These are phyloP conservation scores for Solanum hybrid DNA, from an alignment of 305 asterid species.

Conservation along the genomic window DNA sequence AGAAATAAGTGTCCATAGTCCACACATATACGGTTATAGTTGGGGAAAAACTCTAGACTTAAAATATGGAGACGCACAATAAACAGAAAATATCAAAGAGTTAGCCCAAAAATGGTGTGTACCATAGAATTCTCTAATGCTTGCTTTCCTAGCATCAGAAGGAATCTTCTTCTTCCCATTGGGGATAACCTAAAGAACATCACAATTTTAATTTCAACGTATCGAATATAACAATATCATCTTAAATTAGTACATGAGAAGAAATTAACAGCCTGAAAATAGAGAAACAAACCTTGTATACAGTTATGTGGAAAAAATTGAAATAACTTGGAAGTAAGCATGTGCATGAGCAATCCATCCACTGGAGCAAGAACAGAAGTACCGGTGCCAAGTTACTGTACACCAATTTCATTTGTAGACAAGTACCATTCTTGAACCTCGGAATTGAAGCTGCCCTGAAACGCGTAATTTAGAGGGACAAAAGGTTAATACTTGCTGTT, in stretches of 20 bases:
- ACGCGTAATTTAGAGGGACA: background rate
- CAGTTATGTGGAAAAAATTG: conserved; percentile 36
- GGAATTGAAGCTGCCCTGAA: conserved; percentile 53
- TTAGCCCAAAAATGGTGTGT: background rate
- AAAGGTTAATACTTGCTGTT: background rate
- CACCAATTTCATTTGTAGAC: conserved; percentile 45
- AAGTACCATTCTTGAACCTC: conserved; percentile 32
- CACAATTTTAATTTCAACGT: background rate
- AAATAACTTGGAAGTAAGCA: conserved; percentile 38
- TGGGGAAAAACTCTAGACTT: background rate
- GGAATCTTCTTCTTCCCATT: conserved; percentile 27
- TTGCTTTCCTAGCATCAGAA: conserved; percentile 43
- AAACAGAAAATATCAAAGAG: background rate
- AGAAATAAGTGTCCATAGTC: background rate
- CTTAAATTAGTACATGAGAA: background rate
- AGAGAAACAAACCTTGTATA: conserved; percentile 35
- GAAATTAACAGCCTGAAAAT: background rate
- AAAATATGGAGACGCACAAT: background rate
- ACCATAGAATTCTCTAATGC: conserved; percentile 50
- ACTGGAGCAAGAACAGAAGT: conserved; percentile 35
- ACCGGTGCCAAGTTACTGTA: conserved; percentile 44
- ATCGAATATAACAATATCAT: background rate
- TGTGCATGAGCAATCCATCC: conserved; percentile 46
- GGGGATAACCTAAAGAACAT: conserved; percentile 27
- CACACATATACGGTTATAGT: background rate